Base-by-base conservation (phyloP, 192 early-diverging fungal species). In the Physocladia obscura region DNA sequence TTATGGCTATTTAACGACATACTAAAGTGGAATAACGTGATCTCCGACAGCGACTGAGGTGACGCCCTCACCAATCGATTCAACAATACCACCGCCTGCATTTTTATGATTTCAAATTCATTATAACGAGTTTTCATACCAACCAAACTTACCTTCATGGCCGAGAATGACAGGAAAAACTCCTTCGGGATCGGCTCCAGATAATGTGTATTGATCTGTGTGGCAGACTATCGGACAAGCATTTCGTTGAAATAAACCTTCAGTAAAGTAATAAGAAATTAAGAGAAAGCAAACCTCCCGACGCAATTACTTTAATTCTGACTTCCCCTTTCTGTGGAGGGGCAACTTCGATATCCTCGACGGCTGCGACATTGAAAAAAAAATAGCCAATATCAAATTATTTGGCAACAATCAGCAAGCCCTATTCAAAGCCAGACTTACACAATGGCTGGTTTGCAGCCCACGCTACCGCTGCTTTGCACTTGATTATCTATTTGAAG, bases 391-490 rank as follows among this genome's bases (percentile, higher is more conserved):
- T n/a, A n/a, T n/a, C n/a, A n/a, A n/a, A n/a, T n/a, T 48, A 36
- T 5, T 27, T 8, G n/a, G n/a, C n/a, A n/a, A n/a, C n/a, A n/a
- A n/a, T n/a, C n/a, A n/a, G n/a, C n/a, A n/a, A n/a, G n/a, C n/a
- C n/a, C n/a, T n/a, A n/a, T n/a, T n/a, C n/a, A n/a, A 11, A 11
- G 31, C 19, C 3, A n/a, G 17, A 86, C 90, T 75, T 88, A 94
- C 93, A 86, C 30, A 98, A 86, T 35, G 94, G 93, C 78, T 96
- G 91, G 36, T 85, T 88, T 57, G 96, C 87, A 68, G 92, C 93
- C 94, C 94, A 96, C 62, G 96, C 96, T 51, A 98, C 79, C 21
- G 96, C 96, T 57, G 96, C 96, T 74, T 89, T 89, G 82, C 96
- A 84, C 31, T 73, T 79, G 64, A 81, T 81, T 49, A 81, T 63